Conservation (phyloP, 495 filamentous ascomycete genomes). For the Penicillium cataractarum region DNA sequence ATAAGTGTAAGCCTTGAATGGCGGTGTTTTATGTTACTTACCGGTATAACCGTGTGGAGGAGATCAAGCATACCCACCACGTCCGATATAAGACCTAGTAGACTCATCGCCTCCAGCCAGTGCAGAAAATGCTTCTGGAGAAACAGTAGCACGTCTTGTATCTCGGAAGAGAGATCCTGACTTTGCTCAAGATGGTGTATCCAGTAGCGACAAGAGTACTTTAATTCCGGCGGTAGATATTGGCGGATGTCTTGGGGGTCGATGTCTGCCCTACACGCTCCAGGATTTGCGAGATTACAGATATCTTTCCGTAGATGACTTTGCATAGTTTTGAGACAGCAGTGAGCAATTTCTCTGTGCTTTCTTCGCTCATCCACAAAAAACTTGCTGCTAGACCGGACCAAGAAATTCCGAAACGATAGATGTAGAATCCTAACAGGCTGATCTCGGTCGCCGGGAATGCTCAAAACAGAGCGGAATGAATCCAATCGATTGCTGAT, state of each 20-base stretch:
- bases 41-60: slow-evolving; percentile 2
- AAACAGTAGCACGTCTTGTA: not conserved
- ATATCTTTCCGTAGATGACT: too few species aligned
- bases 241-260: slow-evolving; percentile 22
- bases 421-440: too few species aligned
- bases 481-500: too few species aligned
- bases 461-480: too few species aligned
- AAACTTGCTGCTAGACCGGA: too few species aligned
- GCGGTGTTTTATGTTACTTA: slow-evolving; percentile 10
- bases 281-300: slow-evolving; percentile 33
- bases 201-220: slow-evolving; percentile 53
- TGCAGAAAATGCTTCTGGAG: slow-evolving; percentile 18
- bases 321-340: too few species aligned
- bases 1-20: not conserved
- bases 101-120: slow-evolving; percentile 20
- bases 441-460: too few species aligned
- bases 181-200: slow-evolving; percentile 40
- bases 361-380: too few species aligned
- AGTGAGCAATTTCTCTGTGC: too few species aligned
- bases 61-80: not conserved
- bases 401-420: too few species aligned
- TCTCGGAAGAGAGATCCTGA: not conserved
- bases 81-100: slow-evolving; percentile 12
- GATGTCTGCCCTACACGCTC: slow-evolving; percentile 29
- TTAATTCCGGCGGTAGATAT: slow-evolving; percentile 32